Percentiles rank a stretch among this genome's conserved stretches.
Conservation (phyloP, 139 green algal genomes). For the Chlamydomonas schloesseri region DNA sequence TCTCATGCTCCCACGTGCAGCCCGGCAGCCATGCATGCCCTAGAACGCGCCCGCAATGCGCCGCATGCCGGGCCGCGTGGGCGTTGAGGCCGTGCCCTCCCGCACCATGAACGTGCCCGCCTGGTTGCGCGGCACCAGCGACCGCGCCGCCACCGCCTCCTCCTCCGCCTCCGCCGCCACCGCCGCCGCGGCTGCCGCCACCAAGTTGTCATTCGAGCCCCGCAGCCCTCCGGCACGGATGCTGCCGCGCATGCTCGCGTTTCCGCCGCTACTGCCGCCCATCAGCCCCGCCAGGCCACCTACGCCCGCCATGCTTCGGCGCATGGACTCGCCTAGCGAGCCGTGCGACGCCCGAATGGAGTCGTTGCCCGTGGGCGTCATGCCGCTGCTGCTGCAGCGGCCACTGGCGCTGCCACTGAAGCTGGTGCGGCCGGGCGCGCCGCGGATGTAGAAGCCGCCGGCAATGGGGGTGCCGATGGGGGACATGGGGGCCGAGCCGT, state of each 20-base stretch:
- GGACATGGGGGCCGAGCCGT: not conserved
- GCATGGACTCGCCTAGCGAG: not conserved
- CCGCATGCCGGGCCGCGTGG: not conserved
- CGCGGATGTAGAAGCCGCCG: not conserved
- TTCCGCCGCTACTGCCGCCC: too few species aligned
- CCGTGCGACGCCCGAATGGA: not conserved
- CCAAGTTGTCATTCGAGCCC: too few species aligned
- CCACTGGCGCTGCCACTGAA: not conserved
- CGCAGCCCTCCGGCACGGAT: not conserved
- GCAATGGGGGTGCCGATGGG: not conserved
- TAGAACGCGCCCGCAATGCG: slow-evolving; percentile 20
- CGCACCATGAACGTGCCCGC: slow-evolving; percentile 33
- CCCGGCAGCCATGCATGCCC: too few species aligned
- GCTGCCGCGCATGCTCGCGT: not conserved
- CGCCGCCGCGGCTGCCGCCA: not conserved
- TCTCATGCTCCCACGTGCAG: too few species aligned
- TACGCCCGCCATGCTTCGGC: not conserved
- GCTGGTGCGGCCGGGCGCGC: too few species aligned
- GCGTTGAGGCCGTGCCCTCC: not conserved
- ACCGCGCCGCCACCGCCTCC: slow-evolving; percentile 2
- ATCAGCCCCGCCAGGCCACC: too few species aligned
- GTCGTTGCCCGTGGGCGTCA: not conserved
- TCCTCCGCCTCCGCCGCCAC: not conserved
- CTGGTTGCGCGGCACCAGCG: slow-evolving; percentile 18
- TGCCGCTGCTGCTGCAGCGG: not conserved